Percentiles rank a stretch among this genome's conserved stretches.
These are phyloP conservation scores for Euphorbia peplus DNA, from an alignment of 345 rosid species.

Conservation along the genomic window DNA sequence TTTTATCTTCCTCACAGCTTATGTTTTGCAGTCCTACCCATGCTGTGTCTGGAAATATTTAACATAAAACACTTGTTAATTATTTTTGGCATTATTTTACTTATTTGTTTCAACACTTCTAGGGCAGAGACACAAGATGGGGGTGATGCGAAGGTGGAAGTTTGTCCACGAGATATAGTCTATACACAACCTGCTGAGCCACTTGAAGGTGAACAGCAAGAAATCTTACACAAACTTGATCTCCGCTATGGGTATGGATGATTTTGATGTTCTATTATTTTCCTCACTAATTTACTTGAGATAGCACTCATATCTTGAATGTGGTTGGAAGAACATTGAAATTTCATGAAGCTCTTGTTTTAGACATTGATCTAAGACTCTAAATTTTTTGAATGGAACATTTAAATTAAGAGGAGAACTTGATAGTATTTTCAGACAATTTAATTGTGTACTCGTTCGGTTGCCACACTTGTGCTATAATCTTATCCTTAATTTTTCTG, in stretches of 20 bases:
- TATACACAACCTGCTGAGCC: constrained; percentile 77
- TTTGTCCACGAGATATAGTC: constrained; percentile 89
- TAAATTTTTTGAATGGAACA: no score
- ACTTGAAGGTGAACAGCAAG: constrained; percentile 66
- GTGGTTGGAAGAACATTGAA: no score
- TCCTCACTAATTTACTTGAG: not conserved
- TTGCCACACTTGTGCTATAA: not conserved
- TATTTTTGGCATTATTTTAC: constrained; percentile 4
- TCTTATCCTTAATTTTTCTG: not conserved
- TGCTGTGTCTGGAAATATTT: not conserved
- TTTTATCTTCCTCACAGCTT: not conserved
- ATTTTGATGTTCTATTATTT: not conserved
- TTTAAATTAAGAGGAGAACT: not conserved
- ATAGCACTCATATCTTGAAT: no score
- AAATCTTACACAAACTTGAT: constrained; percentile 85
- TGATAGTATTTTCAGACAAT: not conserved
- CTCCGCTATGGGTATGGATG: constrained; percentile 85
- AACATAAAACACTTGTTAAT: not conserved
- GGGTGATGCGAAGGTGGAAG: constrained; percentile 93
- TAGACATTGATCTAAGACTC: no score
- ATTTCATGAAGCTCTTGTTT: no score
- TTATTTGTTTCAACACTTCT: constrained; percentile 18
- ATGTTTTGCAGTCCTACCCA: not conserved
- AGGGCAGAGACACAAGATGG: constrained; percentile 99
- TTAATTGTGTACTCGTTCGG: not conserved